Conservation (phyloP, 2,329 filamentous ascomycete genomes). For the Aspergillus sp. region DNA sequence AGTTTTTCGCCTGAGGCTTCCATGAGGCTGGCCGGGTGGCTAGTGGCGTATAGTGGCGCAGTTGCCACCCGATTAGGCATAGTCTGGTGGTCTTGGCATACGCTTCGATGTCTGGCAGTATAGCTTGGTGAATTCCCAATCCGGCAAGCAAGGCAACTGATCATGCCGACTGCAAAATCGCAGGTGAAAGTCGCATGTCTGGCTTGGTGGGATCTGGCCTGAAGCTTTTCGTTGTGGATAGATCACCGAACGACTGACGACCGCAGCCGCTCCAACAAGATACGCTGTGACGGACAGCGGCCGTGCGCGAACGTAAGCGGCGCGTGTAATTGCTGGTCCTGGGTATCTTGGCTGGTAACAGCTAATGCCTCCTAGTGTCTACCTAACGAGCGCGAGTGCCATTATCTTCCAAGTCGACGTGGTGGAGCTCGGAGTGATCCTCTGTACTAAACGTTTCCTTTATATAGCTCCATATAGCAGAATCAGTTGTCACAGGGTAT, state of each 20-base stretch:
- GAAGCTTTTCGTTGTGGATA: constrained; percentile 4
- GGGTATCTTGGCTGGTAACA: not conserved
- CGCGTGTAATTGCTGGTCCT: not conserved
- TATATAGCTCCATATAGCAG: no score
- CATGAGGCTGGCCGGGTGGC: not conserved
- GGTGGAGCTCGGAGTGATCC: constrained; percentile 16
- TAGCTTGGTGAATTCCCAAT: no score
- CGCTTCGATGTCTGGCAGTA: no score
- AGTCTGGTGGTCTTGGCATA: no score
- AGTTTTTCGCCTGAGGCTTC: not conserved
- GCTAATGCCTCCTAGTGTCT: constrained; percentile 7
- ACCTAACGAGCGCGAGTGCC: constrained; percentile 8
- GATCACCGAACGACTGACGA: no score
- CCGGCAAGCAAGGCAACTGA: no score
- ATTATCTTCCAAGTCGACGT: constrained; percentile 15
- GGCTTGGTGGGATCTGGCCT: constrained; percentile 7
- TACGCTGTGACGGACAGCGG: constrained; percentile 15
- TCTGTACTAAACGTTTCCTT: no score
- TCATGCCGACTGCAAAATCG: constrained; percentile 1
- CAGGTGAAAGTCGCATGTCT: constrained; percentile 12
- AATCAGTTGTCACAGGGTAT: no score
- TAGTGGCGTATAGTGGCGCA: no score
- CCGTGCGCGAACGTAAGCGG: constrained; percentile 13
- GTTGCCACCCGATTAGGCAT: not conserved
- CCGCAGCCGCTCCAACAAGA: constrained; percentile 16